A percentile compares a stretch with the other conserved stretches of the same genome.
These are phyloP conservation scores for Pseudozyma tsukubaensis DNA, from an alignment of 1,284 basidiomycete species.

Conservation along the genomic window DNA sequence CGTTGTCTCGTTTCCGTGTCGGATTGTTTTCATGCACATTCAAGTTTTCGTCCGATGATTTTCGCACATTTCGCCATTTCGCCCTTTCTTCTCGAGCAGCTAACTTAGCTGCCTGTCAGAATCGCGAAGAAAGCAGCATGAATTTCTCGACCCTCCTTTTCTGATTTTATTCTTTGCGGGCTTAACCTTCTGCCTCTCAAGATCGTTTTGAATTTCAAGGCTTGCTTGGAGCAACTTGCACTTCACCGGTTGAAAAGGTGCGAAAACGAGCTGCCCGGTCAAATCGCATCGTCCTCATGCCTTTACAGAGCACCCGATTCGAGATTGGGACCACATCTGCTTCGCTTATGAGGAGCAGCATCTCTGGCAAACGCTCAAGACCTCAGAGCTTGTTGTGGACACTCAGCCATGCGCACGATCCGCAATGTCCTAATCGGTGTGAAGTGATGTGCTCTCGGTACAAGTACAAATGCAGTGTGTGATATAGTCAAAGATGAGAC, in stretches of 20 bases:
- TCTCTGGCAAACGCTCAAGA: too few relatives aligned
- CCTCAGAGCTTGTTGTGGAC: too few relatives aligned
- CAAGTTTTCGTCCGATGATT: background rate
- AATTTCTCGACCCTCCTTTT: background rate
- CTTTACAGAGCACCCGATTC: too few relatives aligned
- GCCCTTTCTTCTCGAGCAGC: too few relatives aligned
- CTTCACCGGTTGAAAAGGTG: background rate
- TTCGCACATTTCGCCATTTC: too few relatives aligned
- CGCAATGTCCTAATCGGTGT: background rate
- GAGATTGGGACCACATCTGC: too few relatives aligned
- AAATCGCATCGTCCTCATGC: too few relatives aligned
- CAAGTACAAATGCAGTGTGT: conserved; percentile 21
- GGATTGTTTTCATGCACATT: conserved; percentile 6
- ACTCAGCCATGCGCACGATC: background rate
- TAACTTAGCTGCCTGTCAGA: too few relatives aligned
- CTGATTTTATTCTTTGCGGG: background rate
- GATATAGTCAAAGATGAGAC: background rate
- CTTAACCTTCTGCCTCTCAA: background rate
- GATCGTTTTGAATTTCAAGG: background rate
- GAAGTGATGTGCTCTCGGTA: conserved; percentile 6
- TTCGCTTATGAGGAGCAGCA: too few relatives aligned
- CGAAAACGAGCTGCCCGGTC: too few relatives aligned
- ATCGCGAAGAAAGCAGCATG: too few relatives aligned
- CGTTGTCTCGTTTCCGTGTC: conserved; percentile 19
- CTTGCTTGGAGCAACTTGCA: background rate